Evolutionary conservation across 345 rosid species (phyloP).

Genomic region (Nephelium lappaceum): DNA sequence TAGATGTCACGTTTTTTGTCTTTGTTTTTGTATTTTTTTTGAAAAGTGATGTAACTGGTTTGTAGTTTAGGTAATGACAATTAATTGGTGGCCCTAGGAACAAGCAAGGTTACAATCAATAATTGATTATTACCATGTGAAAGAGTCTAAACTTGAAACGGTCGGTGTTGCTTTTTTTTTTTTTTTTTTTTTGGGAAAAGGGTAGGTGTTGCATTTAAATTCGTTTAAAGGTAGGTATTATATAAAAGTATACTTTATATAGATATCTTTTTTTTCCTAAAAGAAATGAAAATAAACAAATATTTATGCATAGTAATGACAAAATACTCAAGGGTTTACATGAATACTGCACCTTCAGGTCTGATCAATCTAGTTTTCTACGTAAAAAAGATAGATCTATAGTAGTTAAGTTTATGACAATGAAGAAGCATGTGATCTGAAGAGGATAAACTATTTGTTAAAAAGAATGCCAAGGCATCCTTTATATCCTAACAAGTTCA

Average conservation of each 20-base stretch:
- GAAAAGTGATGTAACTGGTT: not conserved
- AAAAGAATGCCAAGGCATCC: not conserved
- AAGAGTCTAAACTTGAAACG: not conserved
- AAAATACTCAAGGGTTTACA: too few species aligned
- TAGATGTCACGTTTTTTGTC: too few species aligned
- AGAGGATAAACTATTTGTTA: not conserved
- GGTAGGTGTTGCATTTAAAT: not conserved
- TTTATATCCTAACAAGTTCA: conserved; percentile 12
- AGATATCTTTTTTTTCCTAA: too few species aligned
- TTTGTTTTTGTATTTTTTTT: not conserved
- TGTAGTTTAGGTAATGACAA: not conserved
- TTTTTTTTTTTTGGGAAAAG: too few species aligned
- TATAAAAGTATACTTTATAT: too few species aligned
- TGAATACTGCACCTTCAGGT: too few species aligned
- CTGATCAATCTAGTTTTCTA: too few species aligned
- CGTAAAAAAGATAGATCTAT: too few species aligned
- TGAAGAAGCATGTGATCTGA: not conserved
- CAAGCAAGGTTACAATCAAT: not conserved
- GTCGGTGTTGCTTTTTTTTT: too few species aligned
- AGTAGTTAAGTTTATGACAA: not conserved
- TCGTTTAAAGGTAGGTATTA: too few species aligned
- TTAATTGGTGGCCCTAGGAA: not conserved
- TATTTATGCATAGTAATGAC: too few species aligned
- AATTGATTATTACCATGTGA: not conserved
- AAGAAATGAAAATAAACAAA: too few species aligned